A percentile compares a stretch with the other conserved stretches of the same genome.
phyloP scores from a whole-genome alignment of 2,329 filamentous ascomycete genomes.

The Neophaeococcomyces aloes region DNA sequence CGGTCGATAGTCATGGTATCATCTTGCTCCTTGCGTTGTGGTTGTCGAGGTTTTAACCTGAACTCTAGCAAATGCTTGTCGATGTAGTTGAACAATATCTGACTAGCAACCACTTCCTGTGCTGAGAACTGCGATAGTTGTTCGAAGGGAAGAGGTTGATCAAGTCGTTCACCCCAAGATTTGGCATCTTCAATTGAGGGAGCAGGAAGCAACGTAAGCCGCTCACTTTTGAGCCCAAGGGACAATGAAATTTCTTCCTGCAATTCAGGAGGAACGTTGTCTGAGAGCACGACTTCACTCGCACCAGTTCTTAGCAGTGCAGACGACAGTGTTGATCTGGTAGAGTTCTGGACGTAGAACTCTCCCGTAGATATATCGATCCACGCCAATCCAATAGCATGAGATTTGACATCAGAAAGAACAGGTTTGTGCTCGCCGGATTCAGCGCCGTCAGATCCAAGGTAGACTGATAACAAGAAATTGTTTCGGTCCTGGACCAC shows the following conservation, averaged over 20 bases:
- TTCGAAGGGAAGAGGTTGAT: constrained; percentile 53
- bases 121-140: constrained; percentile 49
- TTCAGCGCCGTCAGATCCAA: constrained; percentile 26
- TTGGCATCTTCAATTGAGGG: constrained; percentile 40
- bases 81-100: constrained; percentile 74
- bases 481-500: constrained; percentile 92
- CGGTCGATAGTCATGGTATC: constrained; percentile 86
- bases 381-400: constrained; percentile 72
- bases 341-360: constrained; percentile 74
- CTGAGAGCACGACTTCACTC: constrained; percentile 71
- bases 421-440: constrained; percentile 19
- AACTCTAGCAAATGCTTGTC: constrained; percentile 64
- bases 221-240: constrained; percentile 63
- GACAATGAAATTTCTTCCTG: constrained; percentile 54
- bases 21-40: constrained; percentile 60
- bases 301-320: constrained; percentile 73
- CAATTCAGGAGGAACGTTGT: constrained; percentile 47
- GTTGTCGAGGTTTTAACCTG: constrained; percentile 73
- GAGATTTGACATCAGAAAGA: constrained; percentile 24
- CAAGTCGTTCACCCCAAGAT: constrained; percentile 67
- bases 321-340: constrained; percentile 62
- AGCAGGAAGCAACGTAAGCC: constrained; percentile 60
- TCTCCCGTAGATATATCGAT: constrained; percentile 89
- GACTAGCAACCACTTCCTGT: constrained; percentile 66
- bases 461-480: constrained; percentile 72